These are phyloP conservation scores for Pyricularia sp. DNA, from an alignment of 2,329 filamentous ascomycete genomes.

Conservation along the genomic window DNA sequence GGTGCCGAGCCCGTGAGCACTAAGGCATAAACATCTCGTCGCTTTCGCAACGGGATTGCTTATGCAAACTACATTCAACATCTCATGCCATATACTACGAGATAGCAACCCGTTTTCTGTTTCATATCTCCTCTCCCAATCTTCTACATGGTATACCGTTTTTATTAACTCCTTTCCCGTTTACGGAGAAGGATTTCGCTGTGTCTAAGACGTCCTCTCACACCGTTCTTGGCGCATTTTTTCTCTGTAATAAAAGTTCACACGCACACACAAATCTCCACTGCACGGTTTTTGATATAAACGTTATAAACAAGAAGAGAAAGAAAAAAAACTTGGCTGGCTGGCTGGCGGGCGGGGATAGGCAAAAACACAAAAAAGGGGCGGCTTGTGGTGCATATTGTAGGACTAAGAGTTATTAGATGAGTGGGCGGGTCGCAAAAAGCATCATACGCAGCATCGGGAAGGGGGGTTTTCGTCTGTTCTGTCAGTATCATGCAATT, in stretches of 20 bases:
- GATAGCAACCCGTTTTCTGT: not conserved
- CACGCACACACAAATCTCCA: not conserved
- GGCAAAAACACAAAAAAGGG: not conserved
- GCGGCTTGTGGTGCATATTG: not conserved
- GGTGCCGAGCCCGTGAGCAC: slow-evolving; percentile 20
- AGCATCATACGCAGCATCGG: not conserved
- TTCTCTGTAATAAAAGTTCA: not conserved
- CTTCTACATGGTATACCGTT: slow-evolving; percentile 1
- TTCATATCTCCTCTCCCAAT: not conserved
- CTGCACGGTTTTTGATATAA: not conserved
- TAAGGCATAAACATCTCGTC: not conserved
- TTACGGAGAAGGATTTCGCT: not conserved
- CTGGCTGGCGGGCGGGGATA: not conserved
- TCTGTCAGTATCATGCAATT: not conserved
- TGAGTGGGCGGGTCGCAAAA: not conserved
- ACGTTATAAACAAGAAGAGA: not conserved
- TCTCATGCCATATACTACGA: not conserved
- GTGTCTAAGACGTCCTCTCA: not conserved
- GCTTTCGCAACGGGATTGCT: not conserved
- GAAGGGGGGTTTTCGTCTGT: not conserved
- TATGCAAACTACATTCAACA: not conserved
- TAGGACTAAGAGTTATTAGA: not conserved
- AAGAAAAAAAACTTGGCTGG: not conserved
- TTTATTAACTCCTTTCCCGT: not conserved
- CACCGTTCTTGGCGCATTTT: not conserved